A percentile compares a stretch with the other conserved stretches of the same genome.
phyloP scores from a whole-genome alignment of 306 rosid genomes.

The Cucumis cinereus region DNA sequence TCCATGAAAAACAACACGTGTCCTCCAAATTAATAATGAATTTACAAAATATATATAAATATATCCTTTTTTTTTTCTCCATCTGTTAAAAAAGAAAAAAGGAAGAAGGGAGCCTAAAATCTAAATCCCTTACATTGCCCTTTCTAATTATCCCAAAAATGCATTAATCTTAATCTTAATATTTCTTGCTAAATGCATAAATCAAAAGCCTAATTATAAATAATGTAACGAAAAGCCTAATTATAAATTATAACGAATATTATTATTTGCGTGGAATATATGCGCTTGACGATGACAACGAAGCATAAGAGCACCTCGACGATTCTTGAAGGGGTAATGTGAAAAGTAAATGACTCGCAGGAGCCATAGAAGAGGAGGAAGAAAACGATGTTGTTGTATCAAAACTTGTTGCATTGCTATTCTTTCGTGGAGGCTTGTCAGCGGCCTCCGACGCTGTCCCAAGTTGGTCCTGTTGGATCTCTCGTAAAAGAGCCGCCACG shows the following conservation, averaged over 20 bases:
- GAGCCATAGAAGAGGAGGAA: slow-evolving; percentile 30
- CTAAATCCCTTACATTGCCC: not conserved
- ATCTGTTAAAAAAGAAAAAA: not conserved
- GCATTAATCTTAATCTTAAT: not conserved
- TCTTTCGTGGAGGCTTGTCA: slow-evolving; percentile 25
- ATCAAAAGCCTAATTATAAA: not conserved
- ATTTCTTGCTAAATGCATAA: not conserved
- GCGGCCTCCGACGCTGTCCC: slow-evolving; percentile 21
- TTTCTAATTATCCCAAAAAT: not conserved
- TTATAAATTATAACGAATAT: not conserved
- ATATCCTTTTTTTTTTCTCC: not conserved
- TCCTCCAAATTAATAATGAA: not conserved
- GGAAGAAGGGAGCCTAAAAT: not conserved
- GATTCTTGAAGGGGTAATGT: slow-evolving; percentile 36
- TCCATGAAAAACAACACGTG: too few species aligned
- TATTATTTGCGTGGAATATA: not conserved
- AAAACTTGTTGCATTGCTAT: not conserved
- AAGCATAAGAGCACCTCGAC: slow-evolving; percentile 51
- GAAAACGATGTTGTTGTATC: slow-evolving; percentile 3
- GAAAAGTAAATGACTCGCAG: slow-evolving; percentile 27
- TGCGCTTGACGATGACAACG: slow-evolving; percentile 39
- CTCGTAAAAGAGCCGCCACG: slow-evolving; percentile 77
- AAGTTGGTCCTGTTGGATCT: slow-evolving; percentile 37
- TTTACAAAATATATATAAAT: not conserved
- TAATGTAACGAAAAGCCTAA: not conserved